A percentile compares a stretch with the other conserved stretches of the same genome.
phyloP scores from a whole-genome alignment of 2,329 filamentous ascomycete genomes.

The Aspergillus piperis region DNA sequence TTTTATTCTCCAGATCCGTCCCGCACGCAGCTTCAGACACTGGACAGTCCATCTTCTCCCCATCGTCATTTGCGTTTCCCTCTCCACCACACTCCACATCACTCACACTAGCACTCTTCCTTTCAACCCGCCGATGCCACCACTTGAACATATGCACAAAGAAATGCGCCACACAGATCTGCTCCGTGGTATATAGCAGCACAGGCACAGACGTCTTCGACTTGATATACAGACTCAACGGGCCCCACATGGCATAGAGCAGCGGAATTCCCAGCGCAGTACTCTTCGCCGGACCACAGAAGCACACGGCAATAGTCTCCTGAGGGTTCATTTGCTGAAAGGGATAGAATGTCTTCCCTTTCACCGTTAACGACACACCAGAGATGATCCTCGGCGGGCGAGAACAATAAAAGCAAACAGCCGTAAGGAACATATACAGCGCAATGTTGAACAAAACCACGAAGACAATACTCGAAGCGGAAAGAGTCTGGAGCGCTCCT shows the following conservation, averaged over 20 bases:
- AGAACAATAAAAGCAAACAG: conserved; percentile 54
- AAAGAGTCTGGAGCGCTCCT: conserved; percentile 60
- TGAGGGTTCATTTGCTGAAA: conserved; percentile 52
- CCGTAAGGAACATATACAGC: conserved; percentile 65
- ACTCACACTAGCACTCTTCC: conserved; percentile 19
- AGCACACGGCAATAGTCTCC: conserved; percentile 70
- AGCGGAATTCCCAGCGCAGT: conserved; percentile 70
- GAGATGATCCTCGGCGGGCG: conserved; percentile 35
- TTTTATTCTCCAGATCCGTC: conserved; percentile 1
- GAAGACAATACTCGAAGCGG: conserved; percentile 64
- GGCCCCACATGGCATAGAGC: conserved; percentile 63
- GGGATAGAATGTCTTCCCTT: conserved; percentile 14
- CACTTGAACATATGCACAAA: conserved; percentile 39
- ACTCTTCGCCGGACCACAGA: conserved; percentile 73
- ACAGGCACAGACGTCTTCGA: conserved; percentile 43
- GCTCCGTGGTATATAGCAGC: conserved; percentile 43
- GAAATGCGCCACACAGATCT: conserved; percentile 43
- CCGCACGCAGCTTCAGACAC: background rate
- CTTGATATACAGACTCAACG: conserved; percentile 36
- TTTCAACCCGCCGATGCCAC: conserved; percentile 29
- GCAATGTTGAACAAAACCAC: conserved; percentile 68
- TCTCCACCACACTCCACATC: background rate
- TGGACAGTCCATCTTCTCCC: background rate
- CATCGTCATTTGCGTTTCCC: conserved; percentile 1
- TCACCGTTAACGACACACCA: background rate